Percentiles rank a stretch among this genome's conserved stretches.
Conservation (phyloP, 2,329 filamentous ascomycete genomes). For the Fusarium temperatum region DNA sequence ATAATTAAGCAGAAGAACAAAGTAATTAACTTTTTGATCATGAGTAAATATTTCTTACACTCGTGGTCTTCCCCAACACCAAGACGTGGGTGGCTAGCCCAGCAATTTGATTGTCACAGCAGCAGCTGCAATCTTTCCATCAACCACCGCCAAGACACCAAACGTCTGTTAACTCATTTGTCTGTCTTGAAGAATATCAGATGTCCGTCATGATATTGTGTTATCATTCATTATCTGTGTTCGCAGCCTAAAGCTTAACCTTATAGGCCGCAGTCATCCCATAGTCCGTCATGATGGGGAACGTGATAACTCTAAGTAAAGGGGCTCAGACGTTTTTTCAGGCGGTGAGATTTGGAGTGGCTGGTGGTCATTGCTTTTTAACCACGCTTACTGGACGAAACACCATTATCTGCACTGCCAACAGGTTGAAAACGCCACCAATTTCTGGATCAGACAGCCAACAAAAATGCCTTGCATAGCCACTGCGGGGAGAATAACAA, state of each 20-base stretch:
- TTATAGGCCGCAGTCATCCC: too few relatives aligned
- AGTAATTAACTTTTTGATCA: fast-evolving
- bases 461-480: background rate
- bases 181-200: too few relatives aligned
- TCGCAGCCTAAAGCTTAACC: too few relatives aligned
- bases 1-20: fast-evolving
- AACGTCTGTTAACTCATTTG: too few relatives aligned
- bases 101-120: fast-evolving
- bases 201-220: too few relatives aligned
- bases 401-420: background rate
- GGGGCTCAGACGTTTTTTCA: background rate
- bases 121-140: fast-evolving
- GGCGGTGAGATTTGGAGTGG: background rate
- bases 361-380: too few relatives aligned
- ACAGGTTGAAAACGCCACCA: background rate
- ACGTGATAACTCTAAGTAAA: too few relatives aligned
- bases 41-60: fast-evolving
- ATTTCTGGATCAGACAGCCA: background rate
- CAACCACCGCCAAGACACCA: fast-evolving
- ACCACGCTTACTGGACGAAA: background rate
- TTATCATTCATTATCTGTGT: too few relatives aligned
- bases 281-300: too few relatives aligned
- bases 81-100: fast-evolving
- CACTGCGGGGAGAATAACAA: background rate
- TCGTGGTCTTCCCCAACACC: fast-evolving